Evolutionary conservation across 208 protist genomes (phyloP), one percentile per base, ranked within the genome.

Genomic region (Leishmania arabica): DNA sequence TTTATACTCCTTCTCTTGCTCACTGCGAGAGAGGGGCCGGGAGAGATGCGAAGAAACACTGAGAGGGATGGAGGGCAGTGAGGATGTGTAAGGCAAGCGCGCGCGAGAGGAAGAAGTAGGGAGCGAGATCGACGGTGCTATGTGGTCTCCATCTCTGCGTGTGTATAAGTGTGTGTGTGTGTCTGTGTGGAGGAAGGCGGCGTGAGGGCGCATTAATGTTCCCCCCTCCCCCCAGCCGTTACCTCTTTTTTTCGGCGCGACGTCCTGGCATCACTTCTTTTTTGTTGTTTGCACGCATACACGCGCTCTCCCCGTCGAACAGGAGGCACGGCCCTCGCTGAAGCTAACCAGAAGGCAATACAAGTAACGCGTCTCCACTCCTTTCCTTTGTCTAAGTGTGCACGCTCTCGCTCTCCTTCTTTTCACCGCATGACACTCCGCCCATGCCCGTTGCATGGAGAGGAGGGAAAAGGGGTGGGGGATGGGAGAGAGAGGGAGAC

Each of bases 301-400:
- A 53, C 42, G 45, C 15, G 11, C 40, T 31, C 8, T 47, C 5
- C 66, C 42, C 66, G 15, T 31, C 31, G 45, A 19, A 58, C 49
- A 31, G 24, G 54, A 47, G 53, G 54, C 51, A 40, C 74, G 15
- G 58, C 58, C 53, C 27, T 71, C 60, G 60, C 76, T 79, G 76
- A 79, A 72, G 76, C 24, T 47, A 47, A 47, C 42, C n/a, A 37
- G 56, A 51, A 71, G 24, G 76, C 76, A 79, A 72, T 79, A 79
- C 64, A 79, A 79, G 76, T 79, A 79, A 79, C 64, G n/a, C 58
- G 9, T 19, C n/a, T 47, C 68, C 37, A 31, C 27, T 45, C 58
- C 47, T 47, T 62, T 74, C 40, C 19, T 1, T 40, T 27, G 1
- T n/a, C 40, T 13, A 31, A 24, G 31, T 11, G 21, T 21, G 51